phyloP scores from a whole-genome alignment of 192 early-diverging fungal species.

The Mortierella hygrophila region DNA sequence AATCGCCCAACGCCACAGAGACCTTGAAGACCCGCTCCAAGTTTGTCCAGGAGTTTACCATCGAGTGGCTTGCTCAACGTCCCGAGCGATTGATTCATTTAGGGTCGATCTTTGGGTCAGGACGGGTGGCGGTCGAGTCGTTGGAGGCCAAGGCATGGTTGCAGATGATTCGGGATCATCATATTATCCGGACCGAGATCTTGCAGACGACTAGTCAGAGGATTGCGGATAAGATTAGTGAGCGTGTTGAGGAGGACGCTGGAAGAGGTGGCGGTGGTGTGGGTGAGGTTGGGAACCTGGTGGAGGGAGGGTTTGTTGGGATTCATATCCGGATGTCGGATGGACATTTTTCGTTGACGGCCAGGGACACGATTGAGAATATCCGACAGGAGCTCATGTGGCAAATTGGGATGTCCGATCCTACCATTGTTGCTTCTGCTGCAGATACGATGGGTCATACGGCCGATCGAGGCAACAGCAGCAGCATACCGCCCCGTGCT shows the following conservation, averaged over 20 bases:
- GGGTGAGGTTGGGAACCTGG: background rate
- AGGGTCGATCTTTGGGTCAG: conserved; percentile 62
- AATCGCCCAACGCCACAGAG: conserved; percentile 40
- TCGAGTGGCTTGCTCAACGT: conserved; percentile 52
- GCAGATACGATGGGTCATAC: background rate
- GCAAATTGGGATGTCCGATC: conserved; percentile 35
- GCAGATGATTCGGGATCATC: conserved; percentile 33
- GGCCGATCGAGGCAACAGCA: background rate
- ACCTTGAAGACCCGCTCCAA: conserved; percentile 34
- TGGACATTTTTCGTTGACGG: conserved; percentile 49
- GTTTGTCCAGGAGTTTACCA: conserved; percentile 44
- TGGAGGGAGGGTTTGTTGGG: conserved; percentile 41
- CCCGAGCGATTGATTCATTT: conserved; percentile 61
- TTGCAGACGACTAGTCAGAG: conserved; percentile 51
- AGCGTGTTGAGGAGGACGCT: conserved; percentile 26
- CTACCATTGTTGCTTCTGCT: background rate
- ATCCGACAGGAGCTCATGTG: conserved; percentile 47
- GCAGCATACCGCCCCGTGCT: too few species aligned
- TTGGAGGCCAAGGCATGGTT: conserved; percentile 33
- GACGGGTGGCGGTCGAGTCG: conserved; percentile 55
- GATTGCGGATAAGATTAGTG: conserved; percentile 56
- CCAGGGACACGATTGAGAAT: conserved; percentile 45
- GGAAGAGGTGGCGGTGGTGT: background rate
- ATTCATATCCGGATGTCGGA: conserved; percentile 53
- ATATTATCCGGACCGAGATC: conserved; percentile 51